Evolutionary conservation across 768 basidiomycete species (phyloP).

Genomic region (Panaeolus cyanescens): DNA sequence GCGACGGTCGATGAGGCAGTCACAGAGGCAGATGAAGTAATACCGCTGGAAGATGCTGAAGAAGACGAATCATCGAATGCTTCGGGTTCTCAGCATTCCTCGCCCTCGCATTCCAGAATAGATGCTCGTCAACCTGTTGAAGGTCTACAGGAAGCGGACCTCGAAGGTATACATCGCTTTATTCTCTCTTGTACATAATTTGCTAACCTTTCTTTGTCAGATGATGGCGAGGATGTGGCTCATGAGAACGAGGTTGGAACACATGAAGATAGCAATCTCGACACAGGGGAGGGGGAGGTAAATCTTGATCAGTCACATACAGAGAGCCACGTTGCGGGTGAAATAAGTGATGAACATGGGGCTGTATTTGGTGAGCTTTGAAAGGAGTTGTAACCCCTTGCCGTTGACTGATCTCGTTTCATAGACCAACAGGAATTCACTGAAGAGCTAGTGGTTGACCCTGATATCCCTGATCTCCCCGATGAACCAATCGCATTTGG

Average conservation of each 20-base stretch:
- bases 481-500: constrained; percentile 5
- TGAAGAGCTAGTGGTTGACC: not conserved
- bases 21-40: not conserved
- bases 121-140: not conserved
- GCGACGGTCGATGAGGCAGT: not conserved
- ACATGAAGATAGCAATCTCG: too few relatives aligned
- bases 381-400: too few relatives aligned
- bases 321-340: not conserved
- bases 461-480: constrained; percentile 7
- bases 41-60: constrained; percentile 1
- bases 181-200: not conserved
- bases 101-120: not conserved
- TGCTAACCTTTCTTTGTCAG: not conserved
- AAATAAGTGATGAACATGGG: not conserved
- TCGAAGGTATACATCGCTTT: not conserved
- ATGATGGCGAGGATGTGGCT: constrained; percentile 4
- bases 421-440: not conserved
- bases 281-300: not conserved
- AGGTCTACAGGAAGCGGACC: not conserved
- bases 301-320: too few relatives aligned
- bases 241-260: constrained; percentile 1
- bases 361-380: too few relatives aligned
- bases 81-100: not conserved
- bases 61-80: not conserved
- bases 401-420: too few relatives aligned